A percentile compares a stretch with the other conserved stretches of the same genome.
phyloP scores from a whole-genome alignment of 2,329 filamentous ascomycete genomes.

The Phoma sp. region DNA sequence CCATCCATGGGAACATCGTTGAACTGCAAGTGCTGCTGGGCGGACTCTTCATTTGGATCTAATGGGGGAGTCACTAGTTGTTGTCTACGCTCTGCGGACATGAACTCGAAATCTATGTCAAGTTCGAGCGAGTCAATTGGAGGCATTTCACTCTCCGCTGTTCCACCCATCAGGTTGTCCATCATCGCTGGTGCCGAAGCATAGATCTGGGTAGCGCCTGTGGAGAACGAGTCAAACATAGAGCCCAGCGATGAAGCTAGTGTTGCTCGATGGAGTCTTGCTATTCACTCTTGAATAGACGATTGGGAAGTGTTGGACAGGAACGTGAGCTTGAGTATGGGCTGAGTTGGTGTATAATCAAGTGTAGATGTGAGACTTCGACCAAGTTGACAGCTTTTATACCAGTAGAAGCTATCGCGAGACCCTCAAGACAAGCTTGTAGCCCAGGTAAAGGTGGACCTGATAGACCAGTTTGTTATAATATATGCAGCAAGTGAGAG shows the following conservation, averaged over 20 bases:
- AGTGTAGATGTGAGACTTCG: neutral
- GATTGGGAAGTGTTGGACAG: no score
- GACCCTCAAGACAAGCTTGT: neutral
- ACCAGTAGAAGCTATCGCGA: neutral
- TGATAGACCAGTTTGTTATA: no score
- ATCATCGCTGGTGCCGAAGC: neutral
- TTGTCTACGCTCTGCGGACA: neutral
- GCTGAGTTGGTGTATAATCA: neutral
- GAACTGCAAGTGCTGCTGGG: neutral
- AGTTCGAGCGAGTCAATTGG: conserved; percentile 12
- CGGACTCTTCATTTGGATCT: neutral
- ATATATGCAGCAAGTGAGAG: neutral
- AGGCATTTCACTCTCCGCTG: neutral
- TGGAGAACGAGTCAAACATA: neutral
- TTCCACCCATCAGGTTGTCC: conserved; percentile 2
- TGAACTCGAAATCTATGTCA: conserved; percentile 7
- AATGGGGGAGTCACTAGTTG: neutral
- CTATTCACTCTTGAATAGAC: no score
- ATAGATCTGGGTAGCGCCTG: neutral
- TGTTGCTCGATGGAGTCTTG: neutral
- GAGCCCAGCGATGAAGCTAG: neutral
- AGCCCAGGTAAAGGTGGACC: neutral
- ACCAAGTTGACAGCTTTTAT: neutral
- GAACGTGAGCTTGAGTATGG: neutral
- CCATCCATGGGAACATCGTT: conserved; percentile 9